Evolutionary conservation across 129 eudicot genomes (phyloP).

Genomic region (Lactuca sativa): DNA sequence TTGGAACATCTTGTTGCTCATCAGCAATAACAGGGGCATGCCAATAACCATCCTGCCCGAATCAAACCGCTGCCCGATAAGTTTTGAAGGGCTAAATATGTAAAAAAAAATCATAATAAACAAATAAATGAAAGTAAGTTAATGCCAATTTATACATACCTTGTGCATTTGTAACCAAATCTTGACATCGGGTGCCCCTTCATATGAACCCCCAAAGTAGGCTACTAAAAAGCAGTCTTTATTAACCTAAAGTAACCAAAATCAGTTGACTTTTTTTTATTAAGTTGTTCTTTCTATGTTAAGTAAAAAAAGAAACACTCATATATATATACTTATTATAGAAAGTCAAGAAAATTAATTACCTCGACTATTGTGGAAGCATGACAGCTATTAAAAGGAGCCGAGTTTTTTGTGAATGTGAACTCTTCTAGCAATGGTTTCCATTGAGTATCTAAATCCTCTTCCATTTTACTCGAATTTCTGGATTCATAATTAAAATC

Average conservation of each 20-base stretch:
- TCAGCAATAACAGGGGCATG: slow-evolving; percentile 69
- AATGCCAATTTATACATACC: slow-evolving; percentile 37
- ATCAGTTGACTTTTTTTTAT: background rate
- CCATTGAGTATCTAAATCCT: slow-evolving; percentile 33
- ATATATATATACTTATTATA: background rate
- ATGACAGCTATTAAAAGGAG: slow-evolving; percentile 87
- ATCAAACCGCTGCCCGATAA: slow-evolving; percentile 1
- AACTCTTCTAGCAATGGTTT: slow-evolving; percentile 65
- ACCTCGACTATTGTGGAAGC: slow-evolving; percentile 99
- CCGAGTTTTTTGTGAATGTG: slow-evolving; percentile 61
- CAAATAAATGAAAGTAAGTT: too few species aligned
- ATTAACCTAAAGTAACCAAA: slow-evolving; percentile 51
- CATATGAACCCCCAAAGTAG: slow-evolving; percentile 87
- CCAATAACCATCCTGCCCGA: slow-evolving; percentile 78
- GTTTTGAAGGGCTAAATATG: background rate
- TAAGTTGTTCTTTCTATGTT: too few species aligned
- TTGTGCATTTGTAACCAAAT: slow-evolving; percentile 84
- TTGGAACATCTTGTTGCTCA: slow-evolving; percentile 64
- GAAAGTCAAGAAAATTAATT: background rate
- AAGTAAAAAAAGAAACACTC: too few species aligned
- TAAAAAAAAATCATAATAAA: too few species aligned
- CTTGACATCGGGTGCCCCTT: slow-evolving; percentile 91
- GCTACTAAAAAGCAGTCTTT: slow-evolving; percentile 81
- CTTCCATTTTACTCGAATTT: slow-evolving; percentile 19
- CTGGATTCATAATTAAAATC: slow-evolving; percentile 18